Evolutionary conservation across 805 yeast species (phyloP).

Genomic region (Barnettozyma californica): DNA sequence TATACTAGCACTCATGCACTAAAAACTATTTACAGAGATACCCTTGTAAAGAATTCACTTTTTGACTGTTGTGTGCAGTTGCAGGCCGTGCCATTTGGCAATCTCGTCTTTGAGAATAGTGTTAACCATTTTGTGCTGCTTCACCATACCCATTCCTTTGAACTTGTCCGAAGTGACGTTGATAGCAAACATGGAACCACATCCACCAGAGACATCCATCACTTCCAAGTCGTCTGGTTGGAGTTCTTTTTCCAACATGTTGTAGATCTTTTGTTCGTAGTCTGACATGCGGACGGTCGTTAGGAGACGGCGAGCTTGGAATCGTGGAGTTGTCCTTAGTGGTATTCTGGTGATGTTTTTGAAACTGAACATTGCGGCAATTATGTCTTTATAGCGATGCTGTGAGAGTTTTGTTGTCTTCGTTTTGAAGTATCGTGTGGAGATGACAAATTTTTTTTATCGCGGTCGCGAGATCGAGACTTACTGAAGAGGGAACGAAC

Average conservation of each 20-base stretch:
- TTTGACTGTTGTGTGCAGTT: conserved; percentile 51
- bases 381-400: too few species aligned
- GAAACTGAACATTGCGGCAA: conserved; percentile 1
- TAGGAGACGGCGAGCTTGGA: neutral
- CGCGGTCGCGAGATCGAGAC: neutral
- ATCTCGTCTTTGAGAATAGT: conserved; percentile 78
- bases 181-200: conserved; percentile 97
- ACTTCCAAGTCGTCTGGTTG: conserved; percentile 62
- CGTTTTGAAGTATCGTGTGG: neutral
- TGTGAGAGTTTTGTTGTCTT: neutral
- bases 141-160: conserved; percentile 76
- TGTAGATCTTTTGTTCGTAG: conserved; percentile 60
- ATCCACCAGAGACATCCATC: conserved; percentile 86
- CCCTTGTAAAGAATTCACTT: neutral
- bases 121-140: conserved; percentile 90
- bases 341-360: neutral
- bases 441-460: neutral
- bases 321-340: neutral
- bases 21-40: neutral
- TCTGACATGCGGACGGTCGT: conserved; percentile 22
- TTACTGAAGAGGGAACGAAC: neutral
- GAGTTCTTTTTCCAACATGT: conserved; percentile 49
- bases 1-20: neutral
- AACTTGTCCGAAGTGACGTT: conserved; percentile 66
- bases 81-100: conserved; percentile 91